phyloP scores from a whole-genome alignment of 2,329 filamentous ascomycete species.

The Monosporascus sp. region DNA sequence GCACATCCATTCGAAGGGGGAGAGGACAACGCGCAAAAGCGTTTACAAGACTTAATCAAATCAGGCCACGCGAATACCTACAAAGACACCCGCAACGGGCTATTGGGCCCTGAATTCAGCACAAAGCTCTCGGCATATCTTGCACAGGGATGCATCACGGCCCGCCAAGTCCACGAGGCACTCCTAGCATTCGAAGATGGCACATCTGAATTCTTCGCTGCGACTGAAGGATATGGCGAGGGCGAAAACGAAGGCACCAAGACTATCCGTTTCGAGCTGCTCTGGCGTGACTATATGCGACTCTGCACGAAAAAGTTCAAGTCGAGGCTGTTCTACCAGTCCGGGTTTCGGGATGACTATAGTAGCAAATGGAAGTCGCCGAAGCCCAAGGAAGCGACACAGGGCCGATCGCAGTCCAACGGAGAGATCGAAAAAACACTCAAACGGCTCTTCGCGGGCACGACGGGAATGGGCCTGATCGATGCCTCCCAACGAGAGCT shows the following conservation, averaged over 20 bases:
- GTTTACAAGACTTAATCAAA: constrained; percentile 55
- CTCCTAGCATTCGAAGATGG: constrained; percentile 67
- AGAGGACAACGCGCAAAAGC: constrained; percentile 52
- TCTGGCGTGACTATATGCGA: constrained; percentile 80
- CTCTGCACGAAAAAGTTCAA: constrained; percentile 69
- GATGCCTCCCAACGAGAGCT: constrained; percentile 74
- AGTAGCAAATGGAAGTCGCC: constrained; percentile 45
- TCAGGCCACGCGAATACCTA: constrained; percentile 58
- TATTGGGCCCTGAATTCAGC: constrained; percentile 65
- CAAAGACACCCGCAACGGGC: constrained; percentile 65
- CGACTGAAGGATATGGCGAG: constrained; percentile 53
- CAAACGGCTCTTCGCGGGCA: constrained; percentile 57
- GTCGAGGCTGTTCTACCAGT: constrained; percentile 54
- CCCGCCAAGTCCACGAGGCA: constrained; percentile 65
- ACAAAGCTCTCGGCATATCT: constrained; percentile 73
- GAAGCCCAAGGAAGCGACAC: constrained; percentile 20
- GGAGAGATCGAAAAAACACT: constrained; percentile 44
- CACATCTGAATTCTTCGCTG: constrained; percentile 30
- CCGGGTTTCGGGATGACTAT: constrained; percentile 53
- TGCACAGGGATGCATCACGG: constrained; percentile 65
- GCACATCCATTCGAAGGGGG: constrained; percentile 66
- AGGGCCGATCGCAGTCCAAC: constrained; percentile 33
- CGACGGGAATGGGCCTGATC: constrained; percentile 70
- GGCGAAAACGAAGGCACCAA: constrained; percentile 70
- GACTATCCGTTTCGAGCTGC: constrained; percentile 63